Base-by-base conservation (phyloP, 2,329 filamentous ascomycete species). In the Epichloe amarillans region DNA sequence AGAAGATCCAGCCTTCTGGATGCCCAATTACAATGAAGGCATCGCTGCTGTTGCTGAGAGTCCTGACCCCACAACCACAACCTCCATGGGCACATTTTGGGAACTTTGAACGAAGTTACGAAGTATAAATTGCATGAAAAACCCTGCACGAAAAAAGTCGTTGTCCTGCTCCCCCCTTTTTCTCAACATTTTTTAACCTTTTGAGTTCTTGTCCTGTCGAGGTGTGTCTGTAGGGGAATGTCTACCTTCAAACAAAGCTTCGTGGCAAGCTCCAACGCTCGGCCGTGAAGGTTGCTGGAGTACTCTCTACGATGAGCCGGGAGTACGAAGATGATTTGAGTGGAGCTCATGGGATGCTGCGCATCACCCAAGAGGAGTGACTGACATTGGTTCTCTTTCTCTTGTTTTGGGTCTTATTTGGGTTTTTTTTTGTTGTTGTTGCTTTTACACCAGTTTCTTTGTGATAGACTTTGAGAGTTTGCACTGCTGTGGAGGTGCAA, bases 1-100 rank as follows among this genome's bases (percentile, higher is more conserved):
- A 39, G 71, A 76, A 41, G 73, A 77, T 55, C 65, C 71, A 19
- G 66, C 69, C 3, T 71, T 73, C 50, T 77, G 73, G 72, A 69
- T 74, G 62, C 66, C 65, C 38, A 71, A 74, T 47, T 74, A 73
- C 58, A 65, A 66, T 52, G 66, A 69, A 41, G 60, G 60, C 58
- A 61, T 68, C 47, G 55, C 64, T 30, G 54, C 66, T 17, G 57
- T 68, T 52, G 67, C 66, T 26, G 67, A 69, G 42, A 66, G 58
- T 52, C 57, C 64, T n/a, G 65, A 69, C 39, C 56, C 62, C 17
- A 57, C 68, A 15, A 61, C 60, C 10, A 56, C 64, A 21, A 57
- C 59, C 45, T 58, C 64, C 5, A 56, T 66, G 53, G 57, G 61
- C 52, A 61, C 57, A 49, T 62, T 64, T 49, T 69, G 66, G 66